A percentile compares a stretch with the other conserved stretches of the same genome.
phyloP scores from a whole-genome alignment of 1,284 basidiomycete species.

The Sporisorium reilianum region DNA sequence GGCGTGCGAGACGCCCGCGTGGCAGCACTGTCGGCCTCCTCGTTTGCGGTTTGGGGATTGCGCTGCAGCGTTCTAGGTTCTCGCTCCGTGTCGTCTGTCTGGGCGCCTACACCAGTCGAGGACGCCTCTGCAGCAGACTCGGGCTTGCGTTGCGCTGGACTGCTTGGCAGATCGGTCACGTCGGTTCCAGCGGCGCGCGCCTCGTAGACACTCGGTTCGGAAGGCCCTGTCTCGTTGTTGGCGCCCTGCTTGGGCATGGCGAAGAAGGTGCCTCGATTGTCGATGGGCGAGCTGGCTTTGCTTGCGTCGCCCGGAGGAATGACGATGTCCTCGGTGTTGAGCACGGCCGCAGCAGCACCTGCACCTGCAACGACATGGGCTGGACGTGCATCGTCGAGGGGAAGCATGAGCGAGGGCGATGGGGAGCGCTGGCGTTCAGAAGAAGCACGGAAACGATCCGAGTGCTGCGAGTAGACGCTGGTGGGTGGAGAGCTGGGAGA shows the following conservation, averaged over 20 bases:
- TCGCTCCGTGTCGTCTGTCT: constrained; percentile 30
- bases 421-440: constrained; percentile 30
- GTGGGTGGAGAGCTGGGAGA: constrained; percentile 30
- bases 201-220: constrained; percentile 24
- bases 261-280: constrained; percentile 20
- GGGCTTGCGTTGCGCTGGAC: constrained; percentile 5
- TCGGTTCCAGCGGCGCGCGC: constrained; percentile 45
- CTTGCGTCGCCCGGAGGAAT: constrained; percentile 56
- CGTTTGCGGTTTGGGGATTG: constrained; percentile 1
- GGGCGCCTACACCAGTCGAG: constrained; percentile 5
- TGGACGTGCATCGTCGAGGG: constrained; percentile 22
- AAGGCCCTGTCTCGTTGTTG: not conserved
- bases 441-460: constrained; percentile 19
- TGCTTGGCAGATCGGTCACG: constrained; percentile 33
- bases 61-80: constrained; percentile 20
- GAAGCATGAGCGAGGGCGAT: constrained; percentile 42
- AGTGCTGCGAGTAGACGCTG: constrained; percentile 42
- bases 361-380: constrained; percentile 33
- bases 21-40: constrained; percentile 8
- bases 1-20: constrained; percentile 41
- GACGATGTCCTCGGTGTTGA: constrained; percentile 58
- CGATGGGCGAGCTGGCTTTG: constrained; percentile 55
- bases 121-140: not conserved
- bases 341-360: constrained; percentile 50
- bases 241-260: constrained; percentile 5